Evolutionary conservation across 2,329 filamentous ascomycete species (phyloP), one percentile per base, ranked within the genome.

Genomic region (Talaromyces verruculosus): DNA sequence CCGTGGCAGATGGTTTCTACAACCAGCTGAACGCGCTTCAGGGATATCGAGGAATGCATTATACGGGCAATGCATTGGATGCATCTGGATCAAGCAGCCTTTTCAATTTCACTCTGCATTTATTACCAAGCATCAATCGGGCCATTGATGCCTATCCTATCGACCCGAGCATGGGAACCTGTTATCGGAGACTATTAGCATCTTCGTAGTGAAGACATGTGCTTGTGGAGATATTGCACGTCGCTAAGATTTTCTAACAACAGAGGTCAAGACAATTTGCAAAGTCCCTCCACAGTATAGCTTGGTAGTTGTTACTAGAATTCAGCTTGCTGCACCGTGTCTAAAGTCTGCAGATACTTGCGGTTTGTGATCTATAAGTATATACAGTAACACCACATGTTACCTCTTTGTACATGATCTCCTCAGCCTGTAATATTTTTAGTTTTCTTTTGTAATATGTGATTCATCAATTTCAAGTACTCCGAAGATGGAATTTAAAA

Each of bases 11-110:
- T 58, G 53, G 53, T 39, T 58, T 58, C 19, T 58, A 58, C 19
- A 11, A 58, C 22, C 10, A 58, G 35, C 53, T 58, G 8, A 35
- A 58, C n/a, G 53, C 25, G n/a, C 53, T 58, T 22, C 53, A 58
- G 53, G 53, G 53, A 0, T 22, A 58, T 58, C 30, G 53, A 2
- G 53, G 35, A n/a, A 58, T 39, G 30, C 35, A 39, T 19, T 58
- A 58, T 15, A 58, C 53, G 10, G 53, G 53, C 2, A 47, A 47
- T 25, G 45, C 45, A 47, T 47, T 47, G 19, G 45, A 47, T 47
- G 6, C 45, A 5, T 22, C 45, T 11, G 45, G 45, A 22, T 47
- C 45, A 22, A 47, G 45, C 45, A 22, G 45, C 10, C 19, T 47
- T 11, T 47, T 47, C 19, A 47, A 22, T 1, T 47, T 47, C 19